Conservation (phyloP, 2,329 filamentous ascomycete genomes). For the Fusarium newnesense region DNA sequence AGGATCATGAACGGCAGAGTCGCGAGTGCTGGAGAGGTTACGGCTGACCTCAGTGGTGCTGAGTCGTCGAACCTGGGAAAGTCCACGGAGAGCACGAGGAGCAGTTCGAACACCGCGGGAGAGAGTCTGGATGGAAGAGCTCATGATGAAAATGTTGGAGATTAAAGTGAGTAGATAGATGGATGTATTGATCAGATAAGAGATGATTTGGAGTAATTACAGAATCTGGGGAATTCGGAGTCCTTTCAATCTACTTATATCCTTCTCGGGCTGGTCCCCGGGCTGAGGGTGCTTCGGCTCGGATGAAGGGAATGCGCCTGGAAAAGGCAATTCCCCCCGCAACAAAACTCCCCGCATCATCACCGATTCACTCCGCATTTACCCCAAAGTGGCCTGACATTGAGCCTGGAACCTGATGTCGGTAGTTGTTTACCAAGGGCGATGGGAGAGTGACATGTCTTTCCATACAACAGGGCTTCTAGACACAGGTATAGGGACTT, state of each 20-base stretch:
- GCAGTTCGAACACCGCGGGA: constrained; percentile 26
- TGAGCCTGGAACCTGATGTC: constrained; percentile 3
- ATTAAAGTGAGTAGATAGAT: neutral
- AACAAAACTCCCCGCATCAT: constrained; percentile 17
- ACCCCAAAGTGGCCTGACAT: constrained; percentile 26
- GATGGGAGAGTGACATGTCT: neutral
- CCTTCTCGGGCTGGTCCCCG: constrained; percentile 10
- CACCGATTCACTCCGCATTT: constrained; percentile 4
- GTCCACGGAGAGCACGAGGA: constrained; percentile 12
- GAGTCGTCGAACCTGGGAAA: constrained; percentile 26
- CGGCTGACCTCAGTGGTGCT: constrained; percentile 30
- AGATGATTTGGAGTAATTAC: neutral
- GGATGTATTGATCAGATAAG: neutral
- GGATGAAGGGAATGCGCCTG: constrained; percentile 29
- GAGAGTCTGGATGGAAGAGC: constrained; percentile 37
- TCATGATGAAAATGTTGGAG: constrained; percentile 23
- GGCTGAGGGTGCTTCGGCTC: constrained; percentile 28
- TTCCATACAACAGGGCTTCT: neutral
- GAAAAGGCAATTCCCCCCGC: constrained; percentile 22
- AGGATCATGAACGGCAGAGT: constrained; percentile 32
- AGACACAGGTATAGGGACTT: neutral
- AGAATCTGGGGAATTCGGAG: neutral
- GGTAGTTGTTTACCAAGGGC: constrained; percentile 3
- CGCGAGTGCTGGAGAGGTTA: constrained; percentile 20
- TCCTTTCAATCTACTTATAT: constrained; percentile 16